Evolutionary conservation across 768 basidiomycete species (phyloP).

Genomic region (Mycena epipterygia): DNA sequence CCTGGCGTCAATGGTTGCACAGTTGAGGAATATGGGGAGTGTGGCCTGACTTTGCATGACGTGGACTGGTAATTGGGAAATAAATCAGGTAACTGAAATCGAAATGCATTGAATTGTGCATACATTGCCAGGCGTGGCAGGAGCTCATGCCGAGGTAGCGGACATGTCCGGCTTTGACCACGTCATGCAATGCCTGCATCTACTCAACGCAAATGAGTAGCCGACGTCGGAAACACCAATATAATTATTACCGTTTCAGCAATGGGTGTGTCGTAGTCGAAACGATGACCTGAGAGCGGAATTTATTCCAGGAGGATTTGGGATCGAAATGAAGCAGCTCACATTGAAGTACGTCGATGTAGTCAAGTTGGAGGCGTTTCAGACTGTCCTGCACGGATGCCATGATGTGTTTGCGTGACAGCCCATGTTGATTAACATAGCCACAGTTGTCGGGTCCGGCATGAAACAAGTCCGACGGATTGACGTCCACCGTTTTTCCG

Average conservation of each 20-base stretch:
- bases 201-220: conserved; percentile 28
- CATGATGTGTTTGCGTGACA: conserved; percentile 76
- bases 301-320: neutral
- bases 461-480: conserved; percentile 9
- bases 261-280: conserved; percentile 69
- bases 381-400: conserved; percentile 72
- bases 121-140: conserved; percentile 68
- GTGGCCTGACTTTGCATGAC: conserved; percentile 62
- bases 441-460: conserved; percentile 55
- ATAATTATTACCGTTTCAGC: conserved; percentile 58
- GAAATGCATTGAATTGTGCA: conserved; percentile 21
- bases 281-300: conserved; percentile 58
- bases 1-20: neutral
- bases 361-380: conserved; percentile 78
- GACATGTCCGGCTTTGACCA: conserved; percentile 73
- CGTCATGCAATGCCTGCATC: conserved; percentile 78
- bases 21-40: neutral
- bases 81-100: too few species aligned
- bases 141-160: conserved; percentile 72
- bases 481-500: conserved; percentile 34
- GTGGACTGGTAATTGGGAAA: conserved; percentile 62
- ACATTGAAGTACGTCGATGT: conserved; percentile 83
- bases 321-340: conserved; percentile 30
- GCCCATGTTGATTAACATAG: conserved; percentile 67
- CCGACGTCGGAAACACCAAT: neutral